A percentile compares a stretch with the other conserved stretches of the same genome.
These are phyloP conservation scores for Pouteria glomerata DNA, from an alignment of 148 eudicot genomes.

Conservation along the genomic window DNA sequence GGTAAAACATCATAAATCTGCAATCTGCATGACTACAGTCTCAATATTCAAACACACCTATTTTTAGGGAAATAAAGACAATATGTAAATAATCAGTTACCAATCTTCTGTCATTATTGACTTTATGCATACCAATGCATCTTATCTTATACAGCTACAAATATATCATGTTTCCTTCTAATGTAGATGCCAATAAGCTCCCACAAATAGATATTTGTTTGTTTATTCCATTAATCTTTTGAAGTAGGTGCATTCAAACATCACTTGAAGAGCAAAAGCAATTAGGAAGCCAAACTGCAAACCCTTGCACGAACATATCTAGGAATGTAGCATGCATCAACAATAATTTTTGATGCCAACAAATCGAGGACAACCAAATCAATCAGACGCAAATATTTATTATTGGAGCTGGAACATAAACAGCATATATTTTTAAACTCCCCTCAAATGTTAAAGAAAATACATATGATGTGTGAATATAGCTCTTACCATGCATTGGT, in stretches of 20 bases:
- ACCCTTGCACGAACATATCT: background rate
- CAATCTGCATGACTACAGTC: background rate
- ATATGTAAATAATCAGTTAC: background rate
- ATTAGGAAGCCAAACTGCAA: background rate
- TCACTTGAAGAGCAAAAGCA: background rate
- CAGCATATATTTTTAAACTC: background rate
- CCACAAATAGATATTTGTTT: background rate
- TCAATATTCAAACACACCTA: background rate
- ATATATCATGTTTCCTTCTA: background rate
- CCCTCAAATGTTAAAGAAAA: background rate
- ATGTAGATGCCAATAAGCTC: background rate
- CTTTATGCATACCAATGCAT: background rate
- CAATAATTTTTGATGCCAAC: background rate
- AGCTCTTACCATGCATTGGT: slow-evolving; percentile 85
- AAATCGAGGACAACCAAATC: background rate
- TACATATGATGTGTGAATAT: background rate
- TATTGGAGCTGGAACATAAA: background rate
- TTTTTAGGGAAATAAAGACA: background rate
- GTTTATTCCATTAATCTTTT: background rate
- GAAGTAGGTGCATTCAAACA: background rate
- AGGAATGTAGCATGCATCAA: background rate
- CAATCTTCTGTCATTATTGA: background rate
- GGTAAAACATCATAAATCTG: background rate
- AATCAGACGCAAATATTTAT: background rate
- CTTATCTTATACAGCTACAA: background rate